A percentile compares a stretch with the other conserved stretches of the same genome.
phyloP scores from a whole-genome alignment of 345 rosid species.

The Sonneratia alba region DNA sequence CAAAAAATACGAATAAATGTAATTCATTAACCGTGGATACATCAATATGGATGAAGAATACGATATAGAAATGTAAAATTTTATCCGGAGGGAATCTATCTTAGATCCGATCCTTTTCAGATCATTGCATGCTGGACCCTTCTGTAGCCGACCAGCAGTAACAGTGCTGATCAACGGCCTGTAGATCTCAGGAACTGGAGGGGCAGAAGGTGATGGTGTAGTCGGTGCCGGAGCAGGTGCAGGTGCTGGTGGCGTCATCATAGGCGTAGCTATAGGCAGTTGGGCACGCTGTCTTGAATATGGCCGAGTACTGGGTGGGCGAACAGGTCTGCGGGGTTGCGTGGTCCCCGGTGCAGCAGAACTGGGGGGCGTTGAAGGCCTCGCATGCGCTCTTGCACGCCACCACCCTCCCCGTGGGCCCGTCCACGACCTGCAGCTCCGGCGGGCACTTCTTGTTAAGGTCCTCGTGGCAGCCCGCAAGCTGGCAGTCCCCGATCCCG shows the following conservation, averaged over 20 bases:
- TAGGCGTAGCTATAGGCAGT: conserved; percentile 88
- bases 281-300: conserved; percentile 83
- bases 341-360: conserved; percentile 72
- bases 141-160: no score
- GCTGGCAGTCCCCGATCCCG: conserved; percentile 61
- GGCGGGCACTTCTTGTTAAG: conserved; percentile 55
- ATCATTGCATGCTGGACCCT: no score
- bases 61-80: no score
- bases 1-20: no score
- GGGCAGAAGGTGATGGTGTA: conserved; percentile 79
- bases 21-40: no score
- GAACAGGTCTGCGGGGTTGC: conserved; percentile 64
- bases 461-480: conserved; percentile 71
- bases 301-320: conserved; percentile 57
- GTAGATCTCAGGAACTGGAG: no score
- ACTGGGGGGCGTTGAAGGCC: conserved; percentile 62
- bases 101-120: no score
- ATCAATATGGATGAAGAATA: no score
- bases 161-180: no score
- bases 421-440: conserved; percentile 40
- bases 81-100: no score
- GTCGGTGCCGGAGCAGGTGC: conserved; percentile 67
- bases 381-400: conserved; percentile 88
- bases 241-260: conserved; percentile 74
- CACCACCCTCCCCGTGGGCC: conserved; percentile 34